phyloP scores from a whole-genome alignment of 768 basidiomycete genomes.

The Tylopilus sp. region DNA sequence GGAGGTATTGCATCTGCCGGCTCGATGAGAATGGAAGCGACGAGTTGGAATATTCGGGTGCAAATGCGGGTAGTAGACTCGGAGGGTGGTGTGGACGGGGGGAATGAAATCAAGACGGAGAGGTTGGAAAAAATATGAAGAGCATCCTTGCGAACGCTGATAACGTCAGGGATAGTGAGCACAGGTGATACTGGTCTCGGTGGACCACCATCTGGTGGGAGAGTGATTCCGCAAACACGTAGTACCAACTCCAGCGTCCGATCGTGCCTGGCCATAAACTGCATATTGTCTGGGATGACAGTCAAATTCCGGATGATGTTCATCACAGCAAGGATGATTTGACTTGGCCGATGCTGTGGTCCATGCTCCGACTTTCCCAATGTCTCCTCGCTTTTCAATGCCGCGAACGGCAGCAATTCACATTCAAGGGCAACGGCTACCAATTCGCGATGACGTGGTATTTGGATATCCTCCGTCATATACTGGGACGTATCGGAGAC shows the following conservation, averaged over 20 bases:
- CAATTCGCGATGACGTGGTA: constrained; percentile 66
- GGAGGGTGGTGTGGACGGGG: constrained; percentile 37
- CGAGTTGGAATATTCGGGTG: constrained; percentile 57
- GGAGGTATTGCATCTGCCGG: constrained; percentile 64
- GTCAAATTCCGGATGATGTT: constrained; percentile 89
- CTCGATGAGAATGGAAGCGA: constrained; percentile 76
- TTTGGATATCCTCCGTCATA: constrained; percentile 30
- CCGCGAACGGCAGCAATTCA: constrained; percentile 58
- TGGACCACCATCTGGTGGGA: constrained; percentile 29
- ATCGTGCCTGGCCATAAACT: constrained; percentile 61
- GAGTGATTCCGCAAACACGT: constrained; percentile 58
- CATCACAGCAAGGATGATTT: constrained; percentile 62
- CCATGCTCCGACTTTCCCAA: constrained; percentile 47
- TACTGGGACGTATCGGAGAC: constrained; percentile 33
- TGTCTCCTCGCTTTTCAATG: constrained; percentile 45
- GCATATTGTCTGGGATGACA: constrained; percentile 65
- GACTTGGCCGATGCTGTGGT: constrained; percentile 59
- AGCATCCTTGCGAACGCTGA: constrained; percentile 74
- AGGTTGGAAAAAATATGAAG: constrained; percentile 67
- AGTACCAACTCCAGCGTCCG: constrained; percentile 64
- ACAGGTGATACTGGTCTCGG: constrained; percentile 47
- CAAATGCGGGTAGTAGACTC: constrained; percentile 46
- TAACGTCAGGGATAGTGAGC: constrained; percentile 68
- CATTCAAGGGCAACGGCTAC: constrained; percentile 55
- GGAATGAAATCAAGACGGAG: constrained; percentile 48